Evolutionary conservation across 306 rosid species (phyloP).

Genomic region (Argentina anserina): DNA sequence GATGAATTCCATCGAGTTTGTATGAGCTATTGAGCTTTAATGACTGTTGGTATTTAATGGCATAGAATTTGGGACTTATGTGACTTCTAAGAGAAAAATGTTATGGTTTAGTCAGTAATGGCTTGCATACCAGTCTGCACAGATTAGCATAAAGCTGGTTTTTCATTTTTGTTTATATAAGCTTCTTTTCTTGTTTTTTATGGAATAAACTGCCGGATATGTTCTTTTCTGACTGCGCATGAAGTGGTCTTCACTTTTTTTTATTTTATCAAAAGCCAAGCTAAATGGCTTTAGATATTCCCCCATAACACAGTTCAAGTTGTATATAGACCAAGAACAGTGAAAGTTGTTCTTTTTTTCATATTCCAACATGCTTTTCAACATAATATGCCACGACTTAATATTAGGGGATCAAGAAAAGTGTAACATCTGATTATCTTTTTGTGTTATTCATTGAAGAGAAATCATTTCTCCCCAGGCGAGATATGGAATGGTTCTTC

Average conservation of each 20-base stretch:
- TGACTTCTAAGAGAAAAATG: neutral
- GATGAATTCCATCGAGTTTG: neutral
- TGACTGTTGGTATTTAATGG: neutral
- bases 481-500: conserved; percentile 97
- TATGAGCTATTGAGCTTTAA: too few relatives aligned
- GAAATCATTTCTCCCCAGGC: conserved; percentile 74
- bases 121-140: conserved; percentile 16
- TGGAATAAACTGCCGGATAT: conserved; percentile 4
- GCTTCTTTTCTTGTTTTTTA: conserved; percentile 20
- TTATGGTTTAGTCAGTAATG: neutral
- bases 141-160: neutral
- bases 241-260: conserved; percentile 25
- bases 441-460: conserved; percentile 39
- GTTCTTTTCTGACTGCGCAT: conserved; percentile 19
- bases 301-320: conserved; percentile 9
- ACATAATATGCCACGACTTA: neutral
- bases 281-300: conserved; percentile 19
- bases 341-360: neutral
- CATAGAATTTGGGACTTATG: neutral
- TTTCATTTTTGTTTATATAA: conserved; percentile 13
- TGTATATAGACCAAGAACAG: conserved; percentile 12
- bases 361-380: neutral
- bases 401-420: neutral
- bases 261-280: conserved; percentile 23
- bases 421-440: conserved; percentile 24